Base-by-base conservation (phyloP, 371 early-diverging fungal genomes). In the Basidiobolus meristosporus region DNA sequence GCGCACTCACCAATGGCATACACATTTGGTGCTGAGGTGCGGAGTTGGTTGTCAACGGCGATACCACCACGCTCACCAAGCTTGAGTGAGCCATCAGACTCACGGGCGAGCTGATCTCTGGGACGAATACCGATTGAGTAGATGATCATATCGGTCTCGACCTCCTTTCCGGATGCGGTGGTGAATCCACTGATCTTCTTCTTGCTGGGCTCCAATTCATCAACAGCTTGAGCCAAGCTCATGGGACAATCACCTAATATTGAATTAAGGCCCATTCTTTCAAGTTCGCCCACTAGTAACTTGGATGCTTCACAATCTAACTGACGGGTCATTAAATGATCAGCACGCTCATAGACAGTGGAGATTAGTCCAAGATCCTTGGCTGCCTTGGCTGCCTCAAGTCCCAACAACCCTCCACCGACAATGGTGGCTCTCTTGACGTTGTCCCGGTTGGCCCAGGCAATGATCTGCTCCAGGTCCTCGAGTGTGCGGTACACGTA, bases 1-100 rank as follows among this genome's bases (percentile, higher is more conserved):
- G 66, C 77, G 40, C 63, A 66, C 52, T 76, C 77, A 26, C 77
- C 77, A 52, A 76, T 63, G 14, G 77, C 77, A 53, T 53, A 76
- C 5, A 76, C 53, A 33, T 54, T 51, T n/a, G 47, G 47, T 15
- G 46, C 51, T 15, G 51, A 55, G 0, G 77, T 70, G 39, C 55
- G 47, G 48, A 76, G 40, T 3, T 33, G 38, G 10, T 58, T 59
- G 39, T 72, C 62, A 38, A 73, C 70, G 26, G 58, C 37, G 23
- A 73, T 53, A 15, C 77, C 77, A 33, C 77, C 74, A 7, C 68
- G 57, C 20, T 52, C 26, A n/a, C n/a, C n/a, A n/a, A n/a, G n/a
- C 30, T 61, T 54, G 26, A 43, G 42, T 14, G 50, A 38, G 21
- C 53, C 39, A 0, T 56, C 65, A 17, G 57, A 47, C 18, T 47